These are phyloP conservation scores for Aureobasidium subglaciale DNA, from an alignment of 2,329 filamentous ascomycete genomes.

Conservation along the genomic window DNA sequence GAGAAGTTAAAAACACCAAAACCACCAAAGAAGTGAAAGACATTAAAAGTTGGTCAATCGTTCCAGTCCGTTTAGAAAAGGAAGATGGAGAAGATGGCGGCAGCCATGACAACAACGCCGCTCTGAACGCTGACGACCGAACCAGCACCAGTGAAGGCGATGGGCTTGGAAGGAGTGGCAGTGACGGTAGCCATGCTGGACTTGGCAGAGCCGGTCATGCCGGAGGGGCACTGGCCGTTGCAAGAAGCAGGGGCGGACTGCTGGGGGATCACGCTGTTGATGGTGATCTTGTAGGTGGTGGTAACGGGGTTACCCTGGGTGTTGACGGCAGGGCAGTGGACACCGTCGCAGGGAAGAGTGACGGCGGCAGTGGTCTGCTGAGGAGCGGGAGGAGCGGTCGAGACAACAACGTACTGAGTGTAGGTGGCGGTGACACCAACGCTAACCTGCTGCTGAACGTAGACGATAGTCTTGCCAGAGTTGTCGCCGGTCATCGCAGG, in stretches of 20 bases:
- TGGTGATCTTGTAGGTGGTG: background rate
- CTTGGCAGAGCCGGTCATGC: background rate
- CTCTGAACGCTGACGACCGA: slow-evolving; percentile 6
- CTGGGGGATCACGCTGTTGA: background rate
- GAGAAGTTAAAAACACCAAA: background rate
- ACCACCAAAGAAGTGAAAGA: background rate
- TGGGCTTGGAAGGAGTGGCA: background rate
- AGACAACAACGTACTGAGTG: slow-evolving; percentile 3
- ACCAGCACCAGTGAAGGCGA: slow-evolving; percentile 6
- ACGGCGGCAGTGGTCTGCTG: slow-evolving; percentile 22
- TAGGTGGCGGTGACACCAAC: background rate
- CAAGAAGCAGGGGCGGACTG: background rate
- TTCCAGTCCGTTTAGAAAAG: background rate
- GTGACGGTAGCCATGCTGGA: too few species aligned
- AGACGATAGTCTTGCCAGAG: slow-evolving; percentile 1
- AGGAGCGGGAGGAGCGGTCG: slow-evolving; percentile 17
- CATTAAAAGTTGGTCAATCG: background rate
- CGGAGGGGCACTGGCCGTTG: background rate
- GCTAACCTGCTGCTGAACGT: background rate
- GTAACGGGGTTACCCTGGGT: background rate
- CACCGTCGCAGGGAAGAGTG: background rate
- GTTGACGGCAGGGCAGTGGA: background rate
- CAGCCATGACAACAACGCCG: background rate
- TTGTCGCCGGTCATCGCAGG: background rate
- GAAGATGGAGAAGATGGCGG: background rate